Conservation (phyloP, 768 basidiomycete genomes). For the Tricholoma furcatifolium region DNA sequence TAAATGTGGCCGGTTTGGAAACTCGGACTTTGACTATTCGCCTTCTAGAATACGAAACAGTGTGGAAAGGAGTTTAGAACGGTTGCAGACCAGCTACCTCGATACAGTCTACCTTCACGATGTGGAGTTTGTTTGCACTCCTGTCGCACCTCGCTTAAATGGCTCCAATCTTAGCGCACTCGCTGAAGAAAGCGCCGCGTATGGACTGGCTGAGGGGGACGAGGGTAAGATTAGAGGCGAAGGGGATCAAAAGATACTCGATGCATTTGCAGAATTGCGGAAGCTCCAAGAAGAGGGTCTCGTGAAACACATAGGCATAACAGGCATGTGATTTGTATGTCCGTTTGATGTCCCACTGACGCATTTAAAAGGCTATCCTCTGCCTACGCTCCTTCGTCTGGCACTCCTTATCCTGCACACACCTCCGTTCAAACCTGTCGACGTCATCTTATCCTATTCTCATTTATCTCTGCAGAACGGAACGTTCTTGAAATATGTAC, state of each 20-base stretch:
- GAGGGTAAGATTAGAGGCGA: conserved; percentile 58
- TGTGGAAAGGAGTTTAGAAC: conserved; percentile 62
- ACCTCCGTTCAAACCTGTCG: conserved; percentile 68
- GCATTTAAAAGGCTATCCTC: conserved; percentile 60
- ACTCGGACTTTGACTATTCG: conserved; percentile 69
- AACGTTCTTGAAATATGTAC: conserved; percentile 54
- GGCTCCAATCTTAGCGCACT: conserved; percentile 63
- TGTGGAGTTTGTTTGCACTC: conserved; percentile 70
- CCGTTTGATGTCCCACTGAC: neutral
- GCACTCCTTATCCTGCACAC: conserved; percentile 70
- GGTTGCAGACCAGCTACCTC: conserved; percentile 74
- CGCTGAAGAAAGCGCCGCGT: conserved; percentile 48
- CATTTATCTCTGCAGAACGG: conserved; percentile 77
- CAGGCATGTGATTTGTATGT: conserved; percentile 44
- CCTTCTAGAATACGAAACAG: conserved; percentile 64
- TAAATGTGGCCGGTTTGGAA: conserved; percentile 81
- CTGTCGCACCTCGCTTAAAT: conserved; percentile 43
- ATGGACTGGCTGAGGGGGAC: conserved; percentile 62
- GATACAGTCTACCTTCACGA: conserved; percentile 86
- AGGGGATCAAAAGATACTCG: conserved; percentile 72
- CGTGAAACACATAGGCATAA: conserved; percentile 74
- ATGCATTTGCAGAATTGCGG: conserved; percentile 63
- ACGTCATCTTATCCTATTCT: conserved; percentile 78
- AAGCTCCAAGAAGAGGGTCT: conserved; percentile 72
- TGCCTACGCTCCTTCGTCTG: conserved; percentile 82